phyloP scores from a whole-genome alignment of 2,329 filamentous ascomycete genomes.

The Venturia asperata region DNA sequence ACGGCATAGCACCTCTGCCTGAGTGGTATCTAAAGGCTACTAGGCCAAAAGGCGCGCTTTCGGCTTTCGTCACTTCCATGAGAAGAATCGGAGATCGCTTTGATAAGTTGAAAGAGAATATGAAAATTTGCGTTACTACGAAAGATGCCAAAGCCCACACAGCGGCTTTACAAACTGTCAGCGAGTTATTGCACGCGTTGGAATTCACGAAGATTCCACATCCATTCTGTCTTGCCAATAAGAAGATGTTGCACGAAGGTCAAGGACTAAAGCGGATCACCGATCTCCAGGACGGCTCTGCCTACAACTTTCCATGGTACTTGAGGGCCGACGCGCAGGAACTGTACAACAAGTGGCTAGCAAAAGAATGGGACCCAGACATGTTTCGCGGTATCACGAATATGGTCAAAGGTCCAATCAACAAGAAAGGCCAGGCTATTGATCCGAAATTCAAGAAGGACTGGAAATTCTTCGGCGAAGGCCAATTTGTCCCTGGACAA shows the following conservation, averaged over 20 bases:
- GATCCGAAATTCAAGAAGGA: constrained; percentile 26
- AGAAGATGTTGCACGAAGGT: background rate
- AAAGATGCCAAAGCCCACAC: background rate
- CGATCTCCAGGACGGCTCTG: background rate
- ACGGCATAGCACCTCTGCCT: background rate
- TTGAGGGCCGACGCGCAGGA: constrained; percentile 42
- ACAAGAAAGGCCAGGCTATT: constrained; percentile 19
- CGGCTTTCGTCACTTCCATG: background rate
- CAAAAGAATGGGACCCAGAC: constrained; percentile 37
- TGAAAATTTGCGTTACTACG: background rate
- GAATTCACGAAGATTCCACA: constrained; percentile 6
- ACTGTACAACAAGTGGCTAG: constrained; percentile 41
- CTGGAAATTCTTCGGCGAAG: constrained; percentile 31
- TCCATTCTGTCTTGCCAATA: background rate
- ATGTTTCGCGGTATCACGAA: constrained; percentile 40
- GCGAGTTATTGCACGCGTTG: background rate
- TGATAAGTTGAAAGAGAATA: background rate
- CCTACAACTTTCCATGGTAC: constrained; percentile 34
- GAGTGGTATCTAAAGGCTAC: constrained; percentile 12
- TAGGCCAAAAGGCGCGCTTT: background rate
- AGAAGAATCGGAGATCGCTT: background rate
- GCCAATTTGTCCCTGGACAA: constrained; percentile 39
- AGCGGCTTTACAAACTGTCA: background rate
- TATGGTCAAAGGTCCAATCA: constrained; percentile 19
- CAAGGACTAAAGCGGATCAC: constrained; percentile 8